phyloP scores from a whole-genome alignment of 1,139 yeast species.

The Spathaspora sp. region DNA sequence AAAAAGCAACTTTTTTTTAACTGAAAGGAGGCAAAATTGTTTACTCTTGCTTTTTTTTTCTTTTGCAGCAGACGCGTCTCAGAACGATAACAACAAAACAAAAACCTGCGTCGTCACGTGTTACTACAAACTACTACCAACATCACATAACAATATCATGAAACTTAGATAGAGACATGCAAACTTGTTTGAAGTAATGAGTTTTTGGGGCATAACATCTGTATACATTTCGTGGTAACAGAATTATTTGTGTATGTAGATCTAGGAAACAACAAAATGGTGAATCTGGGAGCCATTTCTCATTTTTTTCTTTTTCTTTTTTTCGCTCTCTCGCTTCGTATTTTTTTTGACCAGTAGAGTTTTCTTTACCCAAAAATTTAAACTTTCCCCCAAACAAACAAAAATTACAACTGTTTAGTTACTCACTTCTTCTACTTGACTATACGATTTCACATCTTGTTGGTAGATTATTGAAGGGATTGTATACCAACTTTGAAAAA shows the following conservation, averaged over 20 bases:
- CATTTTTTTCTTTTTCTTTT: too few relatives aligned
- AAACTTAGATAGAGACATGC: too few relatives aligned
- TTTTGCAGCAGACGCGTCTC: conserved; percentile 2
- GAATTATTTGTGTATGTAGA: too few relatives aligned
- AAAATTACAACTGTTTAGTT: neutral
- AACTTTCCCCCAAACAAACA: neutral
- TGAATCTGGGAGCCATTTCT: too few relatives aligned
- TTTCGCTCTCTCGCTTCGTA: neutral
- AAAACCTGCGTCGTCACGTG: neutral
- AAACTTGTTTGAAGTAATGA: too few relatives aligned
- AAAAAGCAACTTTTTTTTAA: neutral
- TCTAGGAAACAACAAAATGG: too few relatives aligned
- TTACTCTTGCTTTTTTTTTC: neutral
- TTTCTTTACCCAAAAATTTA: neutral
- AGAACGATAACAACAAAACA: neutral
- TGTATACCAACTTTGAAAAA: neutral
- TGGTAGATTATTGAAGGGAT: neutral
- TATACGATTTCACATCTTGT: neutral
- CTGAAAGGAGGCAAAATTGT: neutral
- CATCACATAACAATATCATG: neutral
- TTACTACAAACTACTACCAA: neutral
- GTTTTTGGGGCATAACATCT: too few relatives aligned
- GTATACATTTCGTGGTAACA: too few relatives aligned
- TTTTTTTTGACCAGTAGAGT: neutral
- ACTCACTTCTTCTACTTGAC: neutral